Evolutionary conservation across 768 basidiomycete species (phyloP).

Genomic region (Favolaschia claudopus): DNA sequence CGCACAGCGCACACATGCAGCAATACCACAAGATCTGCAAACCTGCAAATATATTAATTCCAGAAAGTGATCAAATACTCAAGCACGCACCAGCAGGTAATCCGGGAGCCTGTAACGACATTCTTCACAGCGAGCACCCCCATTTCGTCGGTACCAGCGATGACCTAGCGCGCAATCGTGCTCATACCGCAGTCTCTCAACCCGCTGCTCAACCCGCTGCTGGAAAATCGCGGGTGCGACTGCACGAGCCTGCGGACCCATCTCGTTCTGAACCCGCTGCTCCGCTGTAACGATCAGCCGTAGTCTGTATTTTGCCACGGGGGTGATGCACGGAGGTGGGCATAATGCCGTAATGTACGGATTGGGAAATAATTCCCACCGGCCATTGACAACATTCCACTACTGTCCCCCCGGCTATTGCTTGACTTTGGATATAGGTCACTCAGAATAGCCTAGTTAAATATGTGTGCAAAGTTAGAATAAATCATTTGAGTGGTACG

Average conservation of each 20-base stretch:
- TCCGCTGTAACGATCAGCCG: constrained; percentile 50
- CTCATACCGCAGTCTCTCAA: constrained; percentile 50
- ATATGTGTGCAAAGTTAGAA: too few species aligned
- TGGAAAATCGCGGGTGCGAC: constrained; percentile 39
- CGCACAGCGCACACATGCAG: constrained; percentile 48
- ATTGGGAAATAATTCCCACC: too few species aligned
- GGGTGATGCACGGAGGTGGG: too few species aligned
- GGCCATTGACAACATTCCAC: too few species aligned
- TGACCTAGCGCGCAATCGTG: constrained; percentile 58
- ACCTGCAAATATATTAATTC: constrained; percentile 31
- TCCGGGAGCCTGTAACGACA: constrained; percentile 48
- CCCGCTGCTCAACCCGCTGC: constrained; percentile 41
- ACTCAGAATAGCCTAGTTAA: too few species aligned
- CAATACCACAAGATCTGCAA: constrained; percentile 43
- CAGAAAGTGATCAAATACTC: neutral
- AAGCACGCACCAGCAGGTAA: constrained; percentile 57
- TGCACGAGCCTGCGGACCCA: constrained; percentile 35
- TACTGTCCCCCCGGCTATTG: too few species aligned
- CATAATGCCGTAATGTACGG: too few species aligned
- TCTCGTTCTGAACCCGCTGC: constrained; percentile 51
- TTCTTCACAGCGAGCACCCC: constrained; percentile 54
- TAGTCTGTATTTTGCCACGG: constrained; percentile 40
- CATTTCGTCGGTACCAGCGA: constrained; percentile 52
- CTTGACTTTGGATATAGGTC: too few species aligned
- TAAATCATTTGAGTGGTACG: too few species aligned